Evolutionary conservation across 345 rosid species (phyloP).

Genomic region (Hibiscus syriacus): DNA sequence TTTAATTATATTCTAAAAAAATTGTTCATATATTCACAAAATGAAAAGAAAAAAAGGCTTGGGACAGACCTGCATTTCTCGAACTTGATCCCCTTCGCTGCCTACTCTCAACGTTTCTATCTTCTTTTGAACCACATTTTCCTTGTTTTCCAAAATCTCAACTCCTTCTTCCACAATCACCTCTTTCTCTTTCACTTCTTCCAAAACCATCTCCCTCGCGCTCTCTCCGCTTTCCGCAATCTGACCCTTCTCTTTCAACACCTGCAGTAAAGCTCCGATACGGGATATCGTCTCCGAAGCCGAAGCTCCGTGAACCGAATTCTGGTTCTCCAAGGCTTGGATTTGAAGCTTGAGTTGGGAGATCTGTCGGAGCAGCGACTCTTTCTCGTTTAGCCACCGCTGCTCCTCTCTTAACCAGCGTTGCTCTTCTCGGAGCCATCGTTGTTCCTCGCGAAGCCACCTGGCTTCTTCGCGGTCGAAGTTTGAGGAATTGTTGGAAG

Average conservation of each 20-base stretch:
- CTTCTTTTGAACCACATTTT: slow-evolving; percentile 15
- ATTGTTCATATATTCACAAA: too few relatives aligned
- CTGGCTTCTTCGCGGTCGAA: slow-evolving; percentile 41
- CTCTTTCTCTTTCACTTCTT: too few relatives aligned
- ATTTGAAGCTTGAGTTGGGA: slow-evolving; percentile 54
- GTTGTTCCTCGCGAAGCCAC: slow-evolving; percentile 85
- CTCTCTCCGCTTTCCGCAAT: slow-evolving; percentile 45
- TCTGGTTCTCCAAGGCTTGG: slow-evolving; percentile 38
- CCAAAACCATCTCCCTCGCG: slow-evolving; percentile 39
- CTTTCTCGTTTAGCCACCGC: slow-evolving; percentile 83
- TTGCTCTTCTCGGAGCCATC: slow-evolving; percentile 90
- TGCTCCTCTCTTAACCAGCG: too few relatives aligned
- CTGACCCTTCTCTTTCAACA: slow-evolving; percentile 51
- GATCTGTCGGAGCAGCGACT: slow-evolving; percentile 46
- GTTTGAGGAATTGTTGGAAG: slow-evolving; percentile 23
- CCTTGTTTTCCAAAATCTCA: slow-evolving; percentile 21
- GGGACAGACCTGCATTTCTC: slow-evolving; percentile 90
- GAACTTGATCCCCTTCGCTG: slow-evolving; percentile 84
- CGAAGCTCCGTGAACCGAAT: slow-evolving; percentile 25
- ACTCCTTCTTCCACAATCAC: slow-evolving; percentile 30
- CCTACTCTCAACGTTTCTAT: slow-evolving; percentile 47
- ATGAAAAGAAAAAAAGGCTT: too few relatives aligned
- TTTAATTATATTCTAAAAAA: too few relatives aligned
- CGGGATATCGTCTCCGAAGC: slow-evolving; percentile 35
- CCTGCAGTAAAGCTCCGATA: slow-evolving; percentile 45